Base-by-base conservation (phyloP, 371 early-diverging fungal genomes). In the Mortierella sp. region DNA sequence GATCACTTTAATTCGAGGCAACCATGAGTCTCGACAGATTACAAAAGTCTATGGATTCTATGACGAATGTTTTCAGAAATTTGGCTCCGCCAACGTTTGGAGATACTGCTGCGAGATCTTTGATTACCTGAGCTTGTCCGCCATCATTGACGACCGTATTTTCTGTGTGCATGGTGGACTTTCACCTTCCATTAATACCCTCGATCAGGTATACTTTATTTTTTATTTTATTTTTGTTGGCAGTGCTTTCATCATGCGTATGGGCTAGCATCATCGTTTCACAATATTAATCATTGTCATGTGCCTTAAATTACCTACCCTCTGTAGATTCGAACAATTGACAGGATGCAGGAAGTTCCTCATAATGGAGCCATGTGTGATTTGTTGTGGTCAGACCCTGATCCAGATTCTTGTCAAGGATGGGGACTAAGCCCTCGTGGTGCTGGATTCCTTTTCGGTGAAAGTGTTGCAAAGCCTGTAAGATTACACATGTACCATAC, bases 31-130 rank as follows among this genome's bases (percentile, higher is more conserved):
- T 72, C 85, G 99, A 73, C 97, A 98, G 84, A 99, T 99, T 69
- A 99, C 99, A 16, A 97, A 99, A 84, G 98, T 99, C 10, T 99
- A 99, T 85, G 99, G 99, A 28, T 99, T 99, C 83, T 99, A 99
- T 85, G 99, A 99, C 84, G 99, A 99, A 84, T 99, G 99, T 85
- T 87, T 97, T 75, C 92, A 97, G 70, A 99, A 99, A 86, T 99
- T 94, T 87, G 99, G 97, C n/a, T 94, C 95, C 0, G 94, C 96
- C 51, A 94, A 95, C 81, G 99, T 99, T 10, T 99, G 99, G 99
- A 90, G 96, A 75, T 94, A 96, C 74, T 99, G 99, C 88, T 98
- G 98, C 72, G 99, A 99, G 78, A 93, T 99, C 22, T 99, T 99
- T 84, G 99, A 99, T 83, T 98, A 95, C 81, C 90, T 99, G 63